Evolutionary conservation across 1,284 basidiomycete genomes (phyloP).

Genomic region (Inonotus hispidus): DNA sequence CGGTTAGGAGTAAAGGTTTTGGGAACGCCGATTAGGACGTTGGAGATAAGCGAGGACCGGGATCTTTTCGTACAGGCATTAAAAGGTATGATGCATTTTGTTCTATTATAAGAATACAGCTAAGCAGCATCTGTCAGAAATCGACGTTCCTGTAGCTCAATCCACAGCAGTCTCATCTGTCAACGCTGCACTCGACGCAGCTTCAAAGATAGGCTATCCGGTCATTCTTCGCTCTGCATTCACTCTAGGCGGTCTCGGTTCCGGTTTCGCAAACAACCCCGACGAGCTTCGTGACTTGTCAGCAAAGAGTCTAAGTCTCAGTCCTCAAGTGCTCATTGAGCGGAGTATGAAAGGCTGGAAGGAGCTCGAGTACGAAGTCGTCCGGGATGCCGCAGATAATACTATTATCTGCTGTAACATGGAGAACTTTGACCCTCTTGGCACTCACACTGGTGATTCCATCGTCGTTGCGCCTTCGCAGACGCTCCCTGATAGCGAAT

Average conservation of each 20-base stretch:
- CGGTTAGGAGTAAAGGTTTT: slow-evolving; percentile 92
- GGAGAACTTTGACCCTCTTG: slow-evolving; percentile 99
- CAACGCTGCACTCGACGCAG: slow-evolving; percentile 87
- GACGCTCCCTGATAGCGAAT: slow-evolving; percentile 95
- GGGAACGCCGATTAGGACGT: slow-evolving; percentile 90
- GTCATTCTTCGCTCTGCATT: slow-evolving; percentile 98
- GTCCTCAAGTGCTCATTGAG: slow-evolving; percentile 96
- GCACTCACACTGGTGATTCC: slow-evolving; percentile 99
- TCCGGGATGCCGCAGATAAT: slow-evolving; percentile 95
- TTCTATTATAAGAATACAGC: slow-evolving; percentile 1
- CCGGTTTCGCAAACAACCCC: slow-evolving; percentile 94
- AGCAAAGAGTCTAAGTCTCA: slow-evolving; percentile 86
- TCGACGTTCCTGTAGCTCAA: slow-evolving; percentile 95
- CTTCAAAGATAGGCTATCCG: slow-evolving; percentile 91
- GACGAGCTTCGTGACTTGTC: slow-evolving; percentile 94
- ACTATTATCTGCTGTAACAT: slow-evolving; percentile 96
- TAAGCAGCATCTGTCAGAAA: slow-evolving; percentile 54
- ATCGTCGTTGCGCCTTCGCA: slow-evolving; percentile 99
- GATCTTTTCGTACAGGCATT: slow-evolving; percentile 97
- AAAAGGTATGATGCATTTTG: slow-evolving; percentile 56
- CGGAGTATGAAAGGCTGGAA: slow-evolving; percentile 99
- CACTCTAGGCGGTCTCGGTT: slow-evolving; percentile 97
- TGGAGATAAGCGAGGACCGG: slow-evolving; percentile 96
- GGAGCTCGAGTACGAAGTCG: slow-evolving; percentile 98
- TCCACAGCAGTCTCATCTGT: slow-evolving; percentile 98